These are phyloP conservation scores for Ophiocytium majus DNA, from an alignment of 352 stramenopile genomes.

Conservation along the genomic window DNA sequence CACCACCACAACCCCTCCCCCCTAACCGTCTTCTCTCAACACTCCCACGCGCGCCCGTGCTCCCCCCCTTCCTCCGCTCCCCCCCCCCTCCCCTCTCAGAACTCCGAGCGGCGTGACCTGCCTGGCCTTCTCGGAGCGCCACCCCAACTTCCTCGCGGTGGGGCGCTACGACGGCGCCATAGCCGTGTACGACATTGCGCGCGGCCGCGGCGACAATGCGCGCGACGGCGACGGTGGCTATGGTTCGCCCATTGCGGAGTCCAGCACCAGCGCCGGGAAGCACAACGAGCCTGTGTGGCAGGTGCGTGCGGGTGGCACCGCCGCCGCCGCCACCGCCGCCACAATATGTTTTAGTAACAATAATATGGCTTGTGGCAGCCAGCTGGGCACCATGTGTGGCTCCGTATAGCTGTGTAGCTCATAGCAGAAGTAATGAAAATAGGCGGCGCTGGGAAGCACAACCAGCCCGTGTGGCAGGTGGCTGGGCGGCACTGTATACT, in stretches of 20 bases:
- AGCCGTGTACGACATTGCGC: slow-evolving; percentile 80
- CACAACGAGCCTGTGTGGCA: slow-evolving; percentile 84
- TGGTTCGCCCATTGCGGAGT: slow-evolving; percentile 58
- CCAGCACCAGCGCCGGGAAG: slow-evolving; percentile 60
- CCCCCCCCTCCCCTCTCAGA: slow-evolving; percentile 48
- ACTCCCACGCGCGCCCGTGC: no score
- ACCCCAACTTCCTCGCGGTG: slow-evolving; percentile 81
- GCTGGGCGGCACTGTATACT: no score
- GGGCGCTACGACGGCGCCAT: slow-evolving; percentile 82
- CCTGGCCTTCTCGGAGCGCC: slow-evolving; percentile 76
- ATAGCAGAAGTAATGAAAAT: no score
- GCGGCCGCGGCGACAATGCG: slow-evolving; percentile 60
- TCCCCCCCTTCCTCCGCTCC: not conserved
- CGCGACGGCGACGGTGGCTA: slow-evolving; percentile 57
- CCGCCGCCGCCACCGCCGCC: no score
- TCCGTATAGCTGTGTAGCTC: no score
- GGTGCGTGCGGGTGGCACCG: slow-evolving; percentile 24
- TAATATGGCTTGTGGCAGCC: no score
- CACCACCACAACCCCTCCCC: no score
- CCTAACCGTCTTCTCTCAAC: no score
- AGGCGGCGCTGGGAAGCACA: no score
- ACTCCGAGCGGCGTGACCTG: slow-evolving; percentile 70
- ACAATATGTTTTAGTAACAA: no score
- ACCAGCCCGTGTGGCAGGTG: no score
- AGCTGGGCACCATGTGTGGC: no score